Evolutionary conservation across 2,329 filamentous ascomycete species (phyloP).

Genomic region (Aureobasidium uvarum): DNA sequence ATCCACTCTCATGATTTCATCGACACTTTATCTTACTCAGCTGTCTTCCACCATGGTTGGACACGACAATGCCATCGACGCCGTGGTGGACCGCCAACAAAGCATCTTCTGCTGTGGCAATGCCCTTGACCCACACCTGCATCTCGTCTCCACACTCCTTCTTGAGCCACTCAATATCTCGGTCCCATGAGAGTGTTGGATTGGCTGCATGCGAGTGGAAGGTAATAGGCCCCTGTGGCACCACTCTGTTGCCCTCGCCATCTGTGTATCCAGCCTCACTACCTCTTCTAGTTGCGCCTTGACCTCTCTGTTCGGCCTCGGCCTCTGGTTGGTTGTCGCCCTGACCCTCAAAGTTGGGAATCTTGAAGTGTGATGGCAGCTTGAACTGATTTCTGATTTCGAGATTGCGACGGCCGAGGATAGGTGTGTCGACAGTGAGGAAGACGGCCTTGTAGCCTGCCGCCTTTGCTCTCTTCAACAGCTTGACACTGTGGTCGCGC

Average conservation of each 20-base stretch:
- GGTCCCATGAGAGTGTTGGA: slow-evolving; percentile 48
- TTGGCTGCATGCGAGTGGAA: slow-evolving; percentile 45
- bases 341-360: slow-evolving; percentile 39
- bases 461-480: slow-evolving; percentile 39
- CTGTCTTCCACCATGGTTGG: slow-evolving; percentile 51
- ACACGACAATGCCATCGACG: slow-evolving; percentile 50
- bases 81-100: slow-evolving; percentile 47
- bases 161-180: slow-evolving; percentile 52
- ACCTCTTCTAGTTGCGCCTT: slow-evolving; percentile 25
- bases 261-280: slow-evolving; percentile 33
- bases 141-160: slow-evolving; percentile 46
- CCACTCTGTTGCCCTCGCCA: slow-evolving; percentile 28
- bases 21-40: slow-evolving; percentile 23
- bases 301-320: slow-evolving; percentile 26
- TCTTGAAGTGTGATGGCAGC: slow-evolving; percentile 39
- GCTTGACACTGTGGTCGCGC: slow-evolving; percentile 49
- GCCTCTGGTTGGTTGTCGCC: slow-evolving; percentile 29
- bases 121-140: slow-evolving; percentile 51
- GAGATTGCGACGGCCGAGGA: slow-evolving; percentile 54
- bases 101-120: slow-evolving; percentile 45
- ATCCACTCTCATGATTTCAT: too few species aligned
- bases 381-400: slow-evolving; percentile 57
- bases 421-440: slow-evolving; percentile 57
- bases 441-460: slow-evolving; percentile 57
- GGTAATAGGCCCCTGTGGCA: slow-evolving; percentile 40